Conservation (phyloP, 805 yeast species). For the Lipomyces sp. region DNA sequence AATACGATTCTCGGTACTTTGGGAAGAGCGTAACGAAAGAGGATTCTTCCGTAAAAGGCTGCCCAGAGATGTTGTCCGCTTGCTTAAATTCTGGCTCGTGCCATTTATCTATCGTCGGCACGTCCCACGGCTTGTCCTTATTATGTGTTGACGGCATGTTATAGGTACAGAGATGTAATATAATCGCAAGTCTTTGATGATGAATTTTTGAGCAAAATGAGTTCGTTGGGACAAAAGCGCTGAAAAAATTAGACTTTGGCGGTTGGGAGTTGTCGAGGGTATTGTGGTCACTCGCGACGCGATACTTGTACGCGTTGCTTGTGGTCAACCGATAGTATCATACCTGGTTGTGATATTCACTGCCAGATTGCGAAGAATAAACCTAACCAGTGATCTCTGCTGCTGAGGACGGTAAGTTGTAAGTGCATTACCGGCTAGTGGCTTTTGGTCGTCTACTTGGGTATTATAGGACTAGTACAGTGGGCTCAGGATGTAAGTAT, state of each 20-base stretch:
- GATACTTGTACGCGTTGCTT: not conserved
- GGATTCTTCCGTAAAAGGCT: slow-evolving; percentile 92
- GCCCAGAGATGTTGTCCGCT: slow-evolving; percentile 85
- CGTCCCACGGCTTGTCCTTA: slow-evolving; percentile 75
- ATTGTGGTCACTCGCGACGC: not conserved
- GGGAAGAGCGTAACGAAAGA: slow-evolving; percentile 95
- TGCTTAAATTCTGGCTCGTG: slow-evolving; percentile 81
- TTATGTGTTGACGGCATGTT: slow-evolving; percentile 90
- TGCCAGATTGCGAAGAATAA: no score
- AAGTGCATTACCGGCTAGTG: not conserved
- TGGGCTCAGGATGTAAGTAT: not conserved
- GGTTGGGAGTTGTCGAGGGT: not conserved
- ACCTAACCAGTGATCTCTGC: no score
- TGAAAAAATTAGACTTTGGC: not conserved
- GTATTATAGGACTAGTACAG: not conserved
- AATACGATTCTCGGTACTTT: slow-evolving; percentile 89
- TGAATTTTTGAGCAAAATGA: not conserved
- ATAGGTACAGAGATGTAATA: not conserved
- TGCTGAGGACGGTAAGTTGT: not conserved
- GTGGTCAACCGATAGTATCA: not conserved
- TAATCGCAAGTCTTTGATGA: not conserved
- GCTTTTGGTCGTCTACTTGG: not conserved
- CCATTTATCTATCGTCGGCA: slow-evolving; percentile 59
- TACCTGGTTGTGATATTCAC: no score
- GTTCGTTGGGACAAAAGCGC: not conserved